Conservation (phyloP, 345 rosid species). For the Isatis tinctoria region DNA sequence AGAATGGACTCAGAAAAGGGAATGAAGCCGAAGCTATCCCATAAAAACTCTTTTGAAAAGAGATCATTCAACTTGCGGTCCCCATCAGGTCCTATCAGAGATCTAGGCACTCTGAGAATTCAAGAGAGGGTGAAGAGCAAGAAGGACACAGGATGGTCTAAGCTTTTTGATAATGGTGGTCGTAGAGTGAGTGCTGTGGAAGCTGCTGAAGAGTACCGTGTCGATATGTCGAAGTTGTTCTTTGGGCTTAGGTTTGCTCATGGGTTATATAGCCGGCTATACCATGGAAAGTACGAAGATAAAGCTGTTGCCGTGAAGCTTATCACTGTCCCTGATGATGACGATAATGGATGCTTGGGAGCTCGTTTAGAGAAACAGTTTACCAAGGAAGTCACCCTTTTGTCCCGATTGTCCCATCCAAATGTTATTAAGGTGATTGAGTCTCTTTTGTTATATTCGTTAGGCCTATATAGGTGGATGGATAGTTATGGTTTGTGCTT, state of each 20-base stretch:
- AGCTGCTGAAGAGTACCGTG: slow-evolving; percentile 55
- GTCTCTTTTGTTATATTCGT: neutral
- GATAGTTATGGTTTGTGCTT: neutral
- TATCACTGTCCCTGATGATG: slow-evolving; percentile 83
- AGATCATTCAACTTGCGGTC: slow-evolving; percentile 36
- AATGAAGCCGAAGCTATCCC: slow-evolving; percentile 33
- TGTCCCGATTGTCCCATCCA: slow-evolving; percentile 66
- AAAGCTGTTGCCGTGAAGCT: slow-evolving; percentile 96
- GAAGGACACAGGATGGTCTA: slow-evolving; percentile 82
- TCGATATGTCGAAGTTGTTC: slow-evolving; percentile 83
- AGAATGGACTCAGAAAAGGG: slow-evolving; percentile 50
- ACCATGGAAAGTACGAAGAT: slow-evolving; percentile 89
- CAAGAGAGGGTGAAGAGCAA: slow-evolving; percentile 50
- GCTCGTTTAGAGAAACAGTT: slow-evolving; percentile 80
- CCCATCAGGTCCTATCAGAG: slow-evolving; percentile 51
- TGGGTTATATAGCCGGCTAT: slow-evolving; percentile 87
- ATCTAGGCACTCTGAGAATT: slow-evolving; percentile 52
- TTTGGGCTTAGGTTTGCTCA: slow-evolving; percentile 93
- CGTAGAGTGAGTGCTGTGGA: slow-evolving; percentile 79
- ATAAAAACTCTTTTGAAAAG: slow-evolving; percentile 37
- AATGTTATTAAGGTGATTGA: slow-evolving; percentile 79
- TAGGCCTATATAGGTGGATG: neutral
- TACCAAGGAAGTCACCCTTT: slow-evolving; percentile 74
- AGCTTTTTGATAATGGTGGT: slow-evolving; percentile 74
- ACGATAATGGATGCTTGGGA: slow-evolving; percentile 64